Conservation (phyloP, 495 filamentous ascomycete species). For the Terfezia boudieri region DNA sequence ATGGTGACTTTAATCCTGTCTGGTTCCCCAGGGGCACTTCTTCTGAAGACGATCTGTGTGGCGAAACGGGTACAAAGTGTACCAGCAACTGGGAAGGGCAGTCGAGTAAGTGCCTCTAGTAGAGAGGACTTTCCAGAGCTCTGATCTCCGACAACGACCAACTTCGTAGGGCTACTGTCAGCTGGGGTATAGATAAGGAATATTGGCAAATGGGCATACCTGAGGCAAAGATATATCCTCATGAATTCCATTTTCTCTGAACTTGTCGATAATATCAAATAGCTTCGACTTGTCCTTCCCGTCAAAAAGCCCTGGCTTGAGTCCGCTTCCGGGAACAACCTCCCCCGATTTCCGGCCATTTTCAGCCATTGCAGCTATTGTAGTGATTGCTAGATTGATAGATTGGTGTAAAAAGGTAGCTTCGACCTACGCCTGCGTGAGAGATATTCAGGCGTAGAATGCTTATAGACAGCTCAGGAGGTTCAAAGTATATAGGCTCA, state of each 20-base stretch:
- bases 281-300: slow-evolving; percentile 2
- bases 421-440: too few relatives aligned
- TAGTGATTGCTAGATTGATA: too few relatives aligned
- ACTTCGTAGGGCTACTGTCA: slow-evolving; percentile 5
- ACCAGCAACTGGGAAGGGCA: slow-evolving; percentile 20
- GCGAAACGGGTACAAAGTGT: slow-evolving; percentile 26
- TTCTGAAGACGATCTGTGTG: slow-evolving; percentile 27
- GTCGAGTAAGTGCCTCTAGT: slow-evolving; percentile 21
- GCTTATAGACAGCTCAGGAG: too few relatives aligned
- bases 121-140: slow-evolving; percentile 22
- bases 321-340: too few relatives aligned
- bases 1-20: slow-evolving; percentile 21
- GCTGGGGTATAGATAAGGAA: not conserved
- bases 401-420: too few relatives aligned
- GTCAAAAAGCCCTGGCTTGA: not conserved
- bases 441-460: too few relatives aligned
- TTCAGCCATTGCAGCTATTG: too few relatives aligned
- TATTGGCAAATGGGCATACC: slow-evolving; percentile 6
- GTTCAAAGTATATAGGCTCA: too few relatives aligned
- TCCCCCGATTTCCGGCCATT: too few relatives aligned
- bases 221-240: slow-evolving; percentile 23
- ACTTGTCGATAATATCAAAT: slow-evolving; percentile 21
- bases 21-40: slow-evolving; percentile 9
- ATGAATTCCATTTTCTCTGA: slow-evolving; percentile 20
- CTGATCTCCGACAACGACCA: slow-evolving; percentile 26